A percentile compares a stretch with the other conserved stretches of the same genome.
Conservation (phyloP, 495 filamentous ascomycete genomes). For the Neurospora sp. region DNA sequence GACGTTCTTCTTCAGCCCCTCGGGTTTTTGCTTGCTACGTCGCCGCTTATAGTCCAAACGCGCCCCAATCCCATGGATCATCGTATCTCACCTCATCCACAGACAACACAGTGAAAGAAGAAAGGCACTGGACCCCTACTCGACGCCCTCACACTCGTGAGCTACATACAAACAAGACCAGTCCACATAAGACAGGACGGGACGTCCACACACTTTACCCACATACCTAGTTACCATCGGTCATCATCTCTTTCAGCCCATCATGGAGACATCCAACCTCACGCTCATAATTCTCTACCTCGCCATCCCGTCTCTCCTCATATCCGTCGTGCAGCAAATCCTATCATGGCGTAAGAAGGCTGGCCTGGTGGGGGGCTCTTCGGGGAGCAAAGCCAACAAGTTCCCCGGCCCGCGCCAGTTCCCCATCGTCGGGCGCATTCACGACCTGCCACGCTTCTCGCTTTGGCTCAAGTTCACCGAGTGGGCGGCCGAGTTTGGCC, state of each 20-base stretch:
- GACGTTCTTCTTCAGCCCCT: background rate
- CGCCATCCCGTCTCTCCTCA: slow-evolving; percentile 33
- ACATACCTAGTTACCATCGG: background rate
- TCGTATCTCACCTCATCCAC: background rate
- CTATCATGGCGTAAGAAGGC: slow-evolving; percentile 27
- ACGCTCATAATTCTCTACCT: slow-evolving; percentile 31
- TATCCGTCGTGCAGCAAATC: slow-evolving; percentile 29
- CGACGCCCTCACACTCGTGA: background rate
- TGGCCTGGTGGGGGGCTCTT: background rate
- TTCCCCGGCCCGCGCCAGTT: slow-evolving; percentile 37
- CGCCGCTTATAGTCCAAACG: background rate
- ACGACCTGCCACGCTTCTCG: slow-evolving; percentile 38
- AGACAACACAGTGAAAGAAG: background rate
- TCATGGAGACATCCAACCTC: slow-evolving; percentile 16
- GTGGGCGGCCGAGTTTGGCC: slow-evolving; percentile 45
- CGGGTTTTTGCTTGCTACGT: background rate
- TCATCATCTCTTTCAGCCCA: background rate
- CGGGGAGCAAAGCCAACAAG: background rate
- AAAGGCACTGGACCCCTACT: background rate
- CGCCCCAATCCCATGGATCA: background rate
- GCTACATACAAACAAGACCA: background rate
- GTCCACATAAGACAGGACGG: background rate
- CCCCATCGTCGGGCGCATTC: slow-evolving; percentile 40
- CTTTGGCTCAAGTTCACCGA: slow-evolving; percentile 48
- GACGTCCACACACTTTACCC: background rate